phyloP scores from a whole-genome alignment of 1,284 basidiomycete genomes.

The Inonotus obliquus region DNA sequence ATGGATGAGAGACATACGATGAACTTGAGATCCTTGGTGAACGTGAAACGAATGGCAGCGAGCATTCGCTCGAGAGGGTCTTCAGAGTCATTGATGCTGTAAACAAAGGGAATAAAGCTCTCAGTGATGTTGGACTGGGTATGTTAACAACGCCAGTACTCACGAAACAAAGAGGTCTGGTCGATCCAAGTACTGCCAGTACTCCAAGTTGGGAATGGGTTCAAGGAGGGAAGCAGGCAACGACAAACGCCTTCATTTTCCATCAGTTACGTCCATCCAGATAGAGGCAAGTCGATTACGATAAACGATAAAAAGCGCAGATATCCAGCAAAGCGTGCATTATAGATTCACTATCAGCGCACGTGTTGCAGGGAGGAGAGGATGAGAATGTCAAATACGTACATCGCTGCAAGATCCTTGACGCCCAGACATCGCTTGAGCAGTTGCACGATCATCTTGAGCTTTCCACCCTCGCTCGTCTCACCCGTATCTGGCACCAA shows the following conservation, averaged over 20 bases:
- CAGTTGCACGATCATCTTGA: constrained; percentile 86
- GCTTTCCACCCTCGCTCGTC: constrained; percentile 79
- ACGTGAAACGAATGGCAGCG: constrained; percentile 82
- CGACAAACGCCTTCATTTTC: constrained; percentile 69
- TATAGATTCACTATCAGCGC: too few species aligned
- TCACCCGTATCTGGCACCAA: constrained; percentile 73
- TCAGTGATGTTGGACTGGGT: not conserved
- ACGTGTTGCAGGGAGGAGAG: not conserved
- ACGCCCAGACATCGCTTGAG: constrained; percentile 86
- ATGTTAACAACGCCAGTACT: constrained; percentile 28
- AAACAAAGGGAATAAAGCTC: too few species aligned
- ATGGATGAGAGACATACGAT: constrained; percentile 49
- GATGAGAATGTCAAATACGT: constrained; percentile 27
- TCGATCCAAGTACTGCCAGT: constrained; percentile 93
- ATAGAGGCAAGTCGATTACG: not conserved
- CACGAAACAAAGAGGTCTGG: constrained; percentile 91
- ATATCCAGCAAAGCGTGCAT: too few species aligned
- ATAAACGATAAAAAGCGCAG: too few species aligned
- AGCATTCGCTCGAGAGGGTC: constrained; percentile 93
- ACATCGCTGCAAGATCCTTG: constrained; percentile 91
- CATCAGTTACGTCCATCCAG: constrained; percentile 3
- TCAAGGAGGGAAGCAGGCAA: constrained; percentile 87
- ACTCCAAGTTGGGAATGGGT: constrained; percentile 91
- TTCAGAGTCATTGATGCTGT: constrained; percentile 81
- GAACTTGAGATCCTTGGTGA: constrained; percentile 95